Evolutionary conservation across 805 yeast species (phyloP).

Genomic region (Yueomyces sp.): DNA sequence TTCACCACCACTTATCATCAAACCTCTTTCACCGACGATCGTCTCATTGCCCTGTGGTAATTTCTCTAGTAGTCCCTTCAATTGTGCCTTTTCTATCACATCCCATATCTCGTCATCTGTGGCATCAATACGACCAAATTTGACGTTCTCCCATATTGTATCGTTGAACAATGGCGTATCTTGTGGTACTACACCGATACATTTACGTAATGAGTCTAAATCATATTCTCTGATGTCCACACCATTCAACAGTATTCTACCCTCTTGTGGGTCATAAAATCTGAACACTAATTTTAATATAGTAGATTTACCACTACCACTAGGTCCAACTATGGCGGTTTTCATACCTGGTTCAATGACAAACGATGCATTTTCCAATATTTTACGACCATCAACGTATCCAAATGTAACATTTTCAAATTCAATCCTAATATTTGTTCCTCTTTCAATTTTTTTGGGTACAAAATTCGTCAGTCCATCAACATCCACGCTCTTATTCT

Average conservation of each 20-base stretch:
- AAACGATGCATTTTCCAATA: constrained; percentile 67
- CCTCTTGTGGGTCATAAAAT: constrained; percentile 72
- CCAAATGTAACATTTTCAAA: constrained; percentile 92
- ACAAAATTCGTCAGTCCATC: too few species aligned
- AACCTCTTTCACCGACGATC: constrained; percentile 91
- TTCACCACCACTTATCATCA: constrained; percentile 99
- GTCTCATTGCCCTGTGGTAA: constrained; percentile 80
- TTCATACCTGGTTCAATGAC: constrained; percentile 82
- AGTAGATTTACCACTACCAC: constrained; percentile 93
- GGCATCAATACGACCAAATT: constrained; percentile 72
- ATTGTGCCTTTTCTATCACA: constrained; percentile 58
- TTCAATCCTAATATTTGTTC: constrained; percentile 46
- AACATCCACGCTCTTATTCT: too few species aligned
- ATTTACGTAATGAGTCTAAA: constrained; percentile 56
- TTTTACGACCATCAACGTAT: constrained; percentile 79
- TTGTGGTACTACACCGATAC: constrained; percentile 91
- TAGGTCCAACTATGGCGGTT: constrained; percentile 92
- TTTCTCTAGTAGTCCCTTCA: constrained; percentile 46
- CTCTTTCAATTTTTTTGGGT: constrained; percentile 41
- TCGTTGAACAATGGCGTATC: constrained; percentile 95
- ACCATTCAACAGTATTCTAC: constrained; percentile 75
- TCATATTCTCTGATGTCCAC: constrained; percentile 70
- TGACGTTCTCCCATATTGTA: constrained; percentile 71
- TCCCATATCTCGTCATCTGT: constrained; percentile 53
- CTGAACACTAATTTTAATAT: constrained; percentile 72